Evolutionary conservation across 345 rosid species (phyloP).

Genomic region (Limnanthes douglasii): DNA sequence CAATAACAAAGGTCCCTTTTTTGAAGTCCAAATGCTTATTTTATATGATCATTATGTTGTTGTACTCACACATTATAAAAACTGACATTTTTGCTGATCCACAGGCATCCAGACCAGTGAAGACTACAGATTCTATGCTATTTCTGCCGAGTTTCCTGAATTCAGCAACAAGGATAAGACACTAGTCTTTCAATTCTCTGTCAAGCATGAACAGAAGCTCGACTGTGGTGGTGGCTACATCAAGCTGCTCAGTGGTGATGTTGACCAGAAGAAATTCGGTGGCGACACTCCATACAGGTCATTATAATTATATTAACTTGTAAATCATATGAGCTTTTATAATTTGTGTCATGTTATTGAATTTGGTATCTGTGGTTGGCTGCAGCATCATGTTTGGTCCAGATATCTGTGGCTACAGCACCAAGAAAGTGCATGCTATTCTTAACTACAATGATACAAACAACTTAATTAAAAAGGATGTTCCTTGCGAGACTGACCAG

Average conservation of each 20-base stretch:
- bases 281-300: conserved; percentile 86
- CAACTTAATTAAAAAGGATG: conserved; percentile 78
- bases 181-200: conserved; percentile 71
- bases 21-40: neutral
- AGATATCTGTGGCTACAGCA: conserved; percentile 78
- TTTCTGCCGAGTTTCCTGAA: conserved; percentile 66
- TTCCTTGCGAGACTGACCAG: conserved; percentile 87
- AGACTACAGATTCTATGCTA: conserved; percentile 80
- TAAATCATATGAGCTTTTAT: too few species aligned
- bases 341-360: neutral
- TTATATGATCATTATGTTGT: too few species aligned
- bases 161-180: conserved; percentile 71
- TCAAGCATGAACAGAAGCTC: conserved; percentile 88
- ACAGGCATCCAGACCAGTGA: conserved; percentile 84
- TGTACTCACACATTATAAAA: too few species aligned
- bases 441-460: conserved; percentile 54
- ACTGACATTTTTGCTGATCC: neutral
- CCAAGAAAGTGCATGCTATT: conserved; percentile 87
- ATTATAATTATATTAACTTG: too few species aligned
- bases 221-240: conserved; percentile 94
- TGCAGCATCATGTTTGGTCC: conserved; percentile 92
- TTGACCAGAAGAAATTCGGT: conserved; percentile 78
- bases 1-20: conserved; percentile 47
- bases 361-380: conserved; percentile 2
- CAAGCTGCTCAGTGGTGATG: conserved; percentile 64